Evolutionary conservation across 352 stramenopile genomes (phyloP).

Genomic region (Pythium pectinolyticum): DNA sequence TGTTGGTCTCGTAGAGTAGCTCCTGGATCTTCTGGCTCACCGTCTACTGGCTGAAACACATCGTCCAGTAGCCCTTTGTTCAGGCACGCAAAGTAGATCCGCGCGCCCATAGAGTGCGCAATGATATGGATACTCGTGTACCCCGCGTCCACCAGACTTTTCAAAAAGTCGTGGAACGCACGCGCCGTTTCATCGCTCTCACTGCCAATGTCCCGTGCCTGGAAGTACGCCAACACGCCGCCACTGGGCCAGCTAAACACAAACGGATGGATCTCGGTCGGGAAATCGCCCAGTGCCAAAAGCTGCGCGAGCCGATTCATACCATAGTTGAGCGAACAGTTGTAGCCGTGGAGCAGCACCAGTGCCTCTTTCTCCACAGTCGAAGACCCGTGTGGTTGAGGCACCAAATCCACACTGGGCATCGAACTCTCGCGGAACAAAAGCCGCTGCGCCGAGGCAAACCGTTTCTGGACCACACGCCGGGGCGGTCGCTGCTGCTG

Average conservation of each 20-base stretch:
- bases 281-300: slow-evolving; percentile 64
- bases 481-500: too few species aligned
- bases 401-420: slow-evolving; percentile 13
- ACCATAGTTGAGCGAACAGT: slow-evolving; percentile 66
- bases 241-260: slow-evolving; percentile 77
- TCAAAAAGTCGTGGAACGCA: slow-evolving; percentile 34
- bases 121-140: slow-evolving; percentile 43
- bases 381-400: not conserved
- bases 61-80: slow-evolving; percentile 22
- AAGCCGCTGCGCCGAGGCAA: slow-evolving; percentile 24
- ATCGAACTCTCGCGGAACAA: slow-evolving; percentile 27
- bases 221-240: slow-evolving; percentile 57
- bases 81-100: slow-evolving; percentile 37
- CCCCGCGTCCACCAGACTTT: slow-evolving; percentile 34
- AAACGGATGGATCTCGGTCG: slow-evolving; percentile 63
- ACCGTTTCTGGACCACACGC: too few species aligned
- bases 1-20: not conserved
- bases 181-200: slow-evolving; percentile 33
- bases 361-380: slow-evolving; percentile 38
- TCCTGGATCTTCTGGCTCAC: too few species aligned
- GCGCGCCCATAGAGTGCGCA: slow-evolving; percentile 42
- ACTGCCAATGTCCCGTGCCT: slow-evolving; percentile 24
- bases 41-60: slow-evolving; percentile 31
- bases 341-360: slow-evolving; percentile 69
- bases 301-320: slow-evolving; percentile 63